Base-by-base conservation (phyloP, 2,329 filamentous ascomycete species). In the Penicillium hordei region DNA sequence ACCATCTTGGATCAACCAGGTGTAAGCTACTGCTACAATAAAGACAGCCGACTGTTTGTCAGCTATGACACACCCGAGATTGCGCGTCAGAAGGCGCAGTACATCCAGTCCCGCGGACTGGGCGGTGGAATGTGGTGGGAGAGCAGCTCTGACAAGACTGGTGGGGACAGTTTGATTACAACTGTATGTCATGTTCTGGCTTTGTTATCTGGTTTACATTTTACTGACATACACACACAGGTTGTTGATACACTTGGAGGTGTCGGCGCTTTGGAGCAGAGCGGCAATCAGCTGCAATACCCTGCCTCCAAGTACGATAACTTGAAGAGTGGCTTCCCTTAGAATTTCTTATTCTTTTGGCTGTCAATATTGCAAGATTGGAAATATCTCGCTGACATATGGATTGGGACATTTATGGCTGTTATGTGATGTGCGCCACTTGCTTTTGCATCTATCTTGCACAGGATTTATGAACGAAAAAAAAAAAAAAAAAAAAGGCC, bases 41-140 rank as follows among this genome's bases (percentile, higher is more conserved):
- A 81, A 0, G 72, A 67, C 0, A 81, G 79, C 40, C 80, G 80
- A 53, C 84, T 83, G 58, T 80, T 96, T 76, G 82, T 96, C 40
- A 89, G 83, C 54, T 96, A 93, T 65, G 89, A 92, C 70, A 93
- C 86, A 1, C 82, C 86, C 0, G 76, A 79, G 3, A 85, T 92
- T 72, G 88, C 86, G 4, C 79, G 79, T 63, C 72, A 77, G 63
- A 97, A 97, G 79, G 86, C 87, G 1, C 77, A 83, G 12, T 96
- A 86, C 72, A 84, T 97, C 69, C 83, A 81, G 69, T 72, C 83
- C 21, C 78, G 82, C 44, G 80, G 84, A 0, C 82, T 97, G 0
- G 93, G 92, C 1, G 93, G 93, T 19, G 91, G 84, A n/a, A 97
- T 97, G 93, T 97, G 91, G 91, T 95, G 90, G 90, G 93, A 97